Evolutionary conservation across 2,329 filamentous ascomycete species (phyloP).

Genomic region (Aureobasidium lini): DNA sequence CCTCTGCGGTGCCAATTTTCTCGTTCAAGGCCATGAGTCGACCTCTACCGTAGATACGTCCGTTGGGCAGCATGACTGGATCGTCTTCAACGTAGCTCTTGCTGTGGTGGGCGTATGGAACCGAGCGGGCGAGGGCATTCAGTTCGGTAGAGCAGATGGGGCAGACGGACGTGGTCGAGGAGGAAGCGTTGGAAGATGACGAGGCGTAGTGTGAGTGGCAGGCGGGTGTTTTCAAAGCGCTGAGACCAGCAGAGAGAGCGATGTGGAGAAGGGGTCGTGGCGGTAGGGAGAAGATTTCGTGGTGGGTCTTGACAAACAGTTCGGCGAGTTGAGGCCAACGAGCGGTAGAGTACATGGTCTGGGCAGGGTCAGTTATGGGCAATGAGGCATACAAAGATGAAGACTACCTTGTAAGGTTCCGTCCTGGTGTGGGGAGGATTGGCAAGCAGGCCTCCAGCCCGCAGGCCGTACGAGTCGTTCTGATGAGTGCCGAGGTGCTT

Average conservation of each 20-base stretch:
- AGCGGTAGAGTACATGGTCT: slow-evolving; percentile 55
- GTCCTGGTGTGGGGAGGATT: slow-evolving; percentile 55
- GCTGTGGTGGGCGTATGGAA: slow-evolving; percentile 91
- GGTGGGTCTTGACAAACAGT: slow-evolving; percentile 79
- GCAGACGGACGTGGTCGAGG: slow-evolving; percentile 67
- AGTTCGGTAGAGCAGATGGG: slow-evolving; percentile 95
- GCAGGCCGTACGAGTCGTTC: slow-evolving; percentile 59
- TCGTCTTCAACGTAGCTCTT: slow-evolving; percentile 90
- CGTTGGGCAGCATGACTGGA: slow-evolving; percentile 78
- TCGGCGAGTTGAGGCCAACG: slow-evolving; percentile 72
- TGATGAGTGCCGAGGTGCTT: slow-evolving; percentile 69
- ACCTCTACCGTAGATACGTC: slow-evolving; percentile 72
- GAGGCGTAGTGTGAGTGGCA: slow-evolving; percentile 67
- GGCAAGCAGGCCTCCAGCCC: slow-evolving; percentile 74
- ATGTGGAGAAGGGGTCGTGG: slow-evolving; percentile 79
- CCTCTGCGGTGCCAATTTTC: slow-evolving; percentile 64
- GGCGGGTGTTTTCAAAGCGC: slow-evolving; percentile 88
- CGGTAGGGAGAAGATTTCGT: slow-evolving; percentile 75
- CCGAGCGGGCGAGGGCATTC: slow-evolving; percentile 78
- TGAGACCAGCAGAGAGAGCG: slow-evolving; percentile 82
- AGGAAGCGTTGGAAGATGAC: slow-evolving; percentile 40
- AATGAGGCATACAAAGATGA: background rate
- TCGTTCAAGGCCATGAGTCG: slow-evolving; percentile 67
- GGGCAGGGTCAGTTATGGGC: background rate
- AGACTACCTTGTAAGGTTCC: slow-evolving; percentile 52